Conservation (phyloP, 2,329 filamentous ascomycete species). For the Sclerotiophoma versabilis region DNA sequence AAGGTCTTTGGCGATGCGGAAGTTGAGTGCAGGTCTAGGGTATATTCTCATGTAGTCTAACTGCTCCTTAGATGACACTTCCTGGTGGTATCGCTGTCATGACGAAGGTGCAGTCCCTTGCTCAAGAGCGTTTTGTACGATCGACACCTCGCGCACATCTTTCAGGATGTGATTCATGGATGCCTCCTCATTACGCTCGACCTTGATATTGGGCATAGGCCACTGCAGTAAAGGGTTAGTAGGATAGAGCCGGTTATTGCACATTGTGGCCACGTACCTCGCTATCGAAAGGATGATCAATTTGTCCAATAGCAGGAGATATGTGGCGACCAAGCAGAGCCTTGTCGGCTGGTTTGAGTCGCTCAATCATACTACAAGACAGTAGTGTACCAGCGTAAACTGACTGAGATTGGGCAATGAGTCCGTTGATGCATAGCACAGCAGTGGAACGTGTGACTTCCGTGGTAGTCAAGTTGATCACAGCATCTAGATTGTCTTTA, state of each 20-base stretch:
- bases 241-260: too few species aligned
- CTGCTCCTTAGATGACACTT: neutral
- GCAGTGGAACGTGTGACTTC: slow-evolving; percentile 4
- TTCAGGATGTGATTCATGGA: slow-evolving; percentile 9
- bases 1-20: neutral
- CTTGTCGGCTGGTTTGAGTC: slow-evolving; percentile 2
- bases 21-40: neutral
- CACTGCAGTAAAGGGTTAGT: slow-evolving; percentile 1
- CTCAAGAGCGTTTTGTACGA: neutral
- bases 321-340: neutral
- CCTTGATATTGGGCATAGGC: slow-evolving; percentile 13
- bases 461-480: neutral
- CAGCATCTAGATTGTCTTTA: neutral
- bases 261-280: neutral
- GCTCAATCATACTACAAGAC: slow-evolving; percentile 7
- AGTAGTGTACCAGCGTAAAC: slow-evolving; percentile 6
- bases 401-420: slow-evolving; percentile 3
- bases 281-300: slow-evolving; percentile 11
- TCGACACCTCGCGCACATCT: neutral
- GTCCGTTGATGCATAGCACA: slow-evolving; percentile 6
- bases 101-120: neutral
- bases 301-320: neutral
- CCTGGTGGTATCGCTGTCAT: neutral
- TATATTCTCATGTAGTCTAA: neutral
- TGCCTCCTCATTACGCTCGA: slow-evolving; percentile 4